A percentile compares a stretch with the other conserved stretches of the same genome.
Conservation (phyloP, 1,284 basidiomycete species). For the Microbotryomycetes sp. region DNA sequence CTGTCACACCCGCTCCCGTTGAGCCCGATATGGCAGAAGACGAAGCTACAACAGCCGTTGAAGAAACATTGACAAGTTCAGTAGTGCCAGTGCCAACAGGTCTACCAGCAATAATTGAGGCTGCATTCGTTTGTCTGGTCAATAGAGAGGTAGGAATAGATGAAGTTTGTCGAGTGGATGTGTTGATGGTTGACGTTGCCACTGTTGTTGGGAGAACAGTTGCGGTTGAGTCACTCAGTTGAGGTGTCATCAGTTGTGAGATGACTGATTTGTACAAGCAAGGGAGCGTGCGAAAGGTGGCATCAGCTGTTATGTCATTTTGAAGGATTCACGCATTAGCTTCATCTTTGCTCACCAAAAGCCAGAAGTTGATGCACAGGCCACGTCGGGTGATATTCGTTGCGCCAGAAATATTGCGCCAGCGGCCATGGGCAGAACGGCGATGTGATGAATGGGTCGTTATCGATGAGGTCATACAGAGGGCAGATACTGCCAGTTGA, state of each 20-base stretch:
- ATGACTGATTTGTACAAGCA: not conserved
- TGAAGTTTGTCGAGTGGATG: not conserved
- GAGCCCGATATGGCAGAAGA: no score
- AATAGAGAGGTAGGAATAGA: not conserved
- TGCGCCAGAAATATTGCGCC: constrained; percentile 12
- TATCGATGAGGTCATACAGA: not conserved
- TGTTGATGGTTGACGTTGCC: not conserved
- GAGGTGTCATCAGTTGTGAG: not conserved
- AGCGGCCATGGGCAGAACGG: constrained; percentile 8
- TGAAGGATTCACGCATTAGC: no score
- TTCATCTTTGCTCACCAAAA: not conserved
- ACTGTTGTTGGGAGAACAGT: not conserved
- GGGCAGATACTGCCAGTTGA: not conserved
- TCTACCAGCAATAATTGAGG: not conserved
- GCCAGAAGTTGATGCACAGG: constrained; percentile 12
- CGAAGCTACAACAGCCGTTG: not conserved
- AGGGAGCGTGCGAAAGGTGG: not conserved
- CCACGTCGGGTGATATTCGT: constrained; percentile 17
- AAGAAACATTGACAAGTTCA: no score
- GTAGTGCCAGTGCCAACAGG: not conserved
- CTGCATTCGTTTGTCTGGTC: not conserved
- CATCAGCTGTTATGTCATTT: not conserved
- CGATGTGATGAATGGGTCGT: not conserved
- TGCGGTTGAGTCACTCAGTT: not conserved
- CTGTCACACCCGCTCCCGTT: no score